phyloP scores from a whole-genome alignment of 768 basidiomycete genomes.

The Phallus indusiatus region DNA sequence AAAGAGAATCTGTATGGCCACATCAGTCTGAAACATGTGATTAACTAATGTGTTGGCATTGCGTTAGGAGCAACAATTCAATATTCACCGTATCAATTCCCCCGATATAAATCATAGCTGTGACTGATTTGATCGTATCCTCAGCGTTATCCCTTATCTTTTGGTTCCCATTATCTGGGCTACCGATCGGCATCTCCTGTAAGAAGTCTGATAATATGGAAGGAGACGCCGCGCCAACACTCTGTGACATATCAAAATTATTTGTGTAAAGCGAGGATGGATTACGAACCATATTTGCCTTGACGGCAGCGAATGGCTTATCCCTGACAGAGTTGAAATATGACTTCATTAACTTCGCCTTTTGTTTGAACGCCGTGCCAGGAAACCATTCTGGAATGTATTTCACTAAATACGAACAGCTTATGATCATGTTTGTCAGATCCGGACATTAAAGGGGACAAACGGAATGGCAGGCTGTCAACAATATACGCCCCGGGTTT shows the following conservation, averaged over 20 bases:
- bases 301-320: slow-evolving; percentile 33
- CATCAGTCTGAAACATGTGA: not conserved
- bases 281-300: slow-evolving; percentile 24
- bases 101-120: slow-evolving; percentile 1
- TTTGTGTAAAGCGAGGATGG: too few species aligned
- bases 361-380: slow-evolving; percentile 1
- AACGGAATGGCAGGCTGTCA: slow-evolving; percentile 14
- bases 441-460: not conserved
- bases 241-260: too few species aligned
- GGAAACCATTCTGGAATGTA: slow-evolving; percentile 1
- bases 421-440: not conserved
- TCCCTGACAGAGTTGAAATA: slow-evolving; percentile 22
- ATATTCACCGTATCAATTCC: slow-evolving; percentile 8
- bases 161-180: not conserved
- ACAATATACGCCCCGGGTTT: slow-evolving; percentile 25
- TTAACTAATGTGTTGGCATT: too few species aligned
- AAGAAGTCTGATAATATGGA: not conserved
- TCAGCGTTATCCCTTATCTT: not conserved
- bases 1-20: not conserved
- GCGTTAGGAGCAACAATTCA: not conserved
- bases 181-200: not conserved
- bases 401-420: not conserved
- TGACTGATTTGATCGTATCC: slow-evolving; percentile 1
- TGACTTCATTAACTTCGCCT: slow-evolving; percentile 3
- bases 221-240: not conserved